Base-by-base conservation (phyloP, 352 stramenopile species). In the Phytophthora multivora region DNA sequence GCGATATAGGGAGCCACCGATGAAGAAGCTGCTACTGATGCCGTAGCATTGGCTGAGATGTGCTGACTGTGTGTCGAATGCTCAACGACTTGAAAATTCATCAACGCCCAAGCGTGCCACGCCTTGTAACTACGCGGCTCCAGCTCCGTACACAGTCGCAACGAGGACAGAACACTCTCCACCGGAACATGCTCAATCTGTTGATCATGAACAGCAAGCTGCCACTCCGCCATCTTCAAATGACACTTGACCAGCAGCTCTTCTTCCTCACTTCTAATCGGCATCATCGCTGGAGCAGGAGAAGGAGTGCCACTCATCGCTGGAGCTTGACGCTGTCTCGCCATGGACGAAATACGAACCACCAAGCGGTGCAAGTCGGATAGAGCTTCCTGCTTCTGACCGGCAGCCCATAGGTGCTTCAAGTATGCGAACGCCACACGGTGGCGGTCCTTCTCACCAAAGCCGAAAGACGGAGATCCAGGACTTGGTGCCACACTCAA, bases 11-110 rank as follows among this genome's bases (percentile, higher is more conserved):
- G 69, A 16, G 74, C 73, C 28, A 86, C 75, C 0, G 55, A 66
- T 8, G 63, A 28, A 35, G 61, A 72, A 15, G 66, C 35, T 33
- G 70, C 55, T 0, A 68, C 52, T 13, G 55, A 66, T 12, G 60
- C 38, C 18, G 59, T 70, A 10, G 66, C 33, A 38, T 62, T 66
- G 4, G 77, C 65, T 23, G 75, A 79, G 46, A 75, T 75, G 39
- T 71, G 56, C 26, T 75, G 73, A 19, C 67, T 76, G 30, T 77
- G 66, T 8, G 77, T 86, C 52, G 83, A 89, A 52, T 98, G 86
- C 67, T 99, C 86, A 10, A 97, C 95, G 13, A 98, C 86, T 33
- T 97, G 84, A 67, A 98, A 99, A 72, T 99, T 99, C 57, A 99
- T 91, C 39, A 99, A 70, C 11, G 96, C 96, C 97, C 97, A 99